Conservation (phyloP, 805 yeast genomes). For the Kluyveromyces lactis region DNA sequence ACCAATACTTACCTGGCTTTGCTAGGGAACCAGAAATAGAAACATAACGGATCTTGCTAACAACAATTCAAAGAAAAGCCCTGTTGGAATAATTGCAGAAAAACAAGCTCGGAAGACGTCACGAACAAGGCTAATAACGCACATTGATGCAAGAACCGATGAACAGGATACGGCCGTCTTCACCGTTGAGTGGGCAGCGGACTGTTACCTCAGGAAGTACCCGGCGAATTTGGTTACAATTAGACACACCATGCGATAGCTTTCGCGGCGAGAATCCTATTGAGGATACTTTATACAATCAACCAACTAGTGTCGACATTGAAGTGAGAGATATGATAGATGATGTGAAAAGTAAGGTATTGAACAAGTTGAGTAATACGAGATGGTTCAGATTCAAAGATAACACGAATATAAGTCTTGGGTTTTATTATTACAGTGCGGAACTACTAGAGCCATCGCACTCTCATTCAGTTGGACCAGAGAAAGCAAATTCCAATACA, state of each 20-base stretch:
- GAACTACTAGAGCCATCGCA: not conserved
- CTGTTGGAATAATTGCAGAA: too few species aligned
- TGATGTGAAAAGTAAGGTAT: slow-evolving; percentile 63
- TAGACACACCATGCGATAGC: not conserved
- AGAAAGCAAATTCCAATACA: too few species aligned
- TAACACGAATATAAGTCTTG: slow-evolving; percentile 64
- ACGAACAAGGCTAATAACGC: too few species aligned
- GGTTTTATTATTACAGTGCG: slow-evolving; percentile 25
- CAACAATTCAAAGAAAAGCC: too few species aligned
- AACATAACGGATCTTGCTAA: too few species aligned
- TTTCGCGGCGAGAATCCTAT: not conserved
- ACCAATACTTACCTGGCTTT: too few species aligned
- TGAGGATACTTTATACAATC: slow-evolving; percentile 6
- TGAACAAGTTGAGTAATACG: slow-evolving; percentile 42
- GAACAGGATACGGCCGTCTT: not conserved
- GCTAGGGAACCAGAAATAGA: too few species aligned
- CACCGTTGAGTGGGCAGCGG: slow-evolving; percentile 1
- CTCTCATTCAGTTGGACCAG: not conserved
- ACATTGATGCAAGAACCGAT: slow-evolving; percentile 1
- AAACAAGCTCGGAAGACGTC: too few species aligned
- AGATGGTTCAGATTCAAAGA: slow-evolving; percentile 51
- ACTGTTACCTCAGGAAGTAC: slow-evolving; percentile 1
- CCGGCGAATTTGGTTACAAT: slow-evolving; percentile 1
- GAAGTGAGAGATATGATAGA: slow-evolving; percentile 63
- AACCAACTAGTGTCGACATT: slow-evolving; percentile 64